Base-by-base conservation (phyloP, 306 rosid genomes). In the Morella rubra region DNA sequence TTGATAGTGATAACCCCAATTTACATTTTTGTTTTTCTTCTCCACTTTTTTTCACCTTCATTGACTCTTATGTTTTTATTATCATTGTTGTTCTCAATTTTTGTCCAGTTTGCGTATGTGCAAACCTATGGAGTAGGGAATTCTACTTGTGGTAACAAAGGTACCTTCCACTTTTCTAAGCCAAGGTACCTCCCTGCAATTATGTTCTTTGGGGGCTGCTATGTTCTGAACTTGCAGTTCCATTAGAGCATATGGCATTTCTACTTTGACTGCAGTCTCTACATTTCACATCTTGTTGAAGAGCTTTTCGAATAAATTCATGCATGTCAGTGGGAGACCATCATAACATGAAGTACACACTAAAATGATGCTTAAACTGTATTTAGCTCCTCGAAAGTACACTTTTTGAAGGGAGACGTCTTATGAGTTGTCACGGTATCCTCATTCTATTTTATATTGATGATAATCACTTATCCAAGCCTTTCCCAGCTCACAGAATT, bases 161-260 rank as follows among this genome's bases (percentile, higher is more conserved):
- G 24, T 18, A 8, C 24, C 24, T 66, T 42, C 14, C 40, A 58
- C 40, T n/a, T 9, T 32, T 19, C 32, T 8, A 22, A 22, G 24
- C 37, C 62, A 3, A 62, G 69, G 46, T n/a, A 65, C 45, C 22
- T 66, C 20, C 13, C 5, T 65, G 24, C 46, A 8, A 18, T 20
- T 42, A n/a, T 10, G 9, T 12, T 18, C 50, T 41, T 18, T 1
- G 71, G 6, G 71, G 5, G 51, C 54, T 19, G 80, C 81, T 76
- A 81, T 44, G 84, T 22, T 49, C 53, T 3, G 53, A 15, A 49
- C 16, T 49, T 49, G 53, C 53, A 11, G 15, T 49, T 49, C 16
- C 53, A 49, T 1, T 12, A 9, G 11, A 3, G 9, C 7, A 0
- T 20, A 8, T 49, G 6, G 10, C 4, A 20, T 56, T 56, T 56